These are phyloP conservation scores for Trifolium dubium DNA, from an alignment of 306 rosid genomes.

Conservation along the genomic window DNA sequence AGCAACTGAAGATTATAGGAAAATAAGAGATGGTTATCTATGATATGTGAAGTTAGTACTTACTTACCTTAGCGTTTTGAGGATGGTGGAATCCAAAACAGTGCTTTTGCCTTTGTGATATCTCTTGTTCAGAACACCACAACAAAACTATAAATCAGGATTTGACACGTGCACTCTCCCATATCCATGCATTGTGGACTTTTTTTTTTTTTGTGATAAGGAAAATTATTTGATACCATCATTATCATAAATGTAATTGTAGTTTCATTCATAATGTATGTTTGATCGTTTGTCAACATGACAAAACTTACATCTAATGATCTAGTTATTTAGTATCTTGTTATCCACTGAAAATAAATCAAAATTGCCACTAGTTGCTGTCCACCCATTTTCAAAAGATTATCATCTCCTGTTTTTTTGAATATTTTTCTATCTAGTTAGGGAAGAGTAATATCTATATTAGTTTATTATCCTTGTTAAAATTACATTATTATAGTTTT, in stretches of 20 bases:
- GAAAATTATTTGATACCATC: neutral
- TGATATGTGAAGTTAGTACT: neutral
- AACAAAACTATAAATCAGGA: neutral
- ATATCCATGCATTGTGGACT: neutral
- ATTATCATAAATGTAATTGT: neutral
- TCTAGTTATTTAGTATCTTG: neutral
- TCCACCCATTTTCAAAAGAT: neutral
- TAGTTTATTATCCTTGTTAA: neutral
- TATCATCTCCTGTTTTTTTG: neutral
- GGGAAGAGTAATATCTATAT: neutral
- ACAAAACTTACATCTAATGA: neutral
- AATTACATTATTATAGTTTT: too few relatives aligned
- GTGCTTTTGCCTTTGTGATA: neutral
- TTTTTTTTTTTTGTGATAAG: neutral
- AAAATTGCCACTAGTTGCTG: neutral
- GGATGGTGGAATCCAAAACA: slow-evolving; percentile 4
- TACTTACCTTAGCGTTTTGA: slow-evolving; percentile 4
- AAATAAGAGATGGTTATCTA: neutral
- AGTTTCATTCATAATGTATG: too few relatives aligned
- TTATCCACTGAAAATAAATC: neutral
- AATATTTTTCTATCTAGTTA: neutral
- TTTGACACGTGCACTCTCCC: neutral
- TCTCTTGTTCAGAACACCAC: neutral
- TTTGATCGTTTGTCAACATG: neutral
- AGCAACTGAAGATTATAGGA: too few relatives aligned